Base-by-base conservation (phyloP, 306 rosid species). In the Castanospermum australe region DNA sequence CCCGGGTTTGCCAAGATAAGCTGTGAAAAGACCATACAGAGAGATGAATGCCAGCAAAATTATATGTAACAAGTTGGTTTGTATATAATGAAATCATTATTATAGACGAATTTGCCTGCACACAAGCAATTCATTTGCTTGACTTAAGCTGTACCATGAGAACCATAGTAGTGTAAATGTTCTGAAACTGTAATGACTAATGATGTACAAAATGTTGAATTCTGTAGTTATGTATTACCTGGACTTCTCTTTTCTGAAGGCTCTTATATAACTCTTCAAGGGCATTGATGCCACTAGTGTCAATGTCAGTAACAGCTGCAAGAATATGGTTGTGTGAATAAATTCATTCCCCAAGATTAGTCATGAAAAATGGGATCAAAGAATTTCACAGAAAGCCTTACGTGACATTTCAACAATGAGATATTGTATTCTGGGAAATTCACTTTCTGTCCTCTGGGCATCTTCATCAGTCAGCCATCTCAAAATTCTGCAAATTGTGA, bases 261-360 rank as follows among this genome's bases (percentile, higher is more conserved):
- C 82, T 86, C 62, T 72, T 83, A n/a, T 69, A 51, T 60, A 93
- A 81, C 18, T 85, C 90, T 85, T 88, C 88, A 10, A 91, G 79
- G 22, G 97, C 88, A 59, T 83, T 92, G 72, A 91, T 93, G 20
- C 98, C 98, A 64, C 94, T 91, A 0, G 98, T 91, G 76, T 93
- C 98, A 50, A 93, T 85, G 72, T 93, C 97, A 50, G 83, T 84
- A 66, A 92, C 97, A 56, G 99, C 99, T 94, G 87, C 79, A 85
- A 67, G 4, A 61, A 51, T 13, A 22, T 42, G 47, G 48, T 33
- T 32, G 6, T 1, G 1, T 32, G 1, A 73, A 76, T 64, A 35
- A 80, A 44, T 57, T 51, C 54, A 14, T 39, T 78, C 47, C 47
- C 15, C 18, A 25, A 32, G 28, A 63, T 33, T 28, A 5, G 62